Base-by-base conservation (phyloP, 2,329 filamentous ascomycete species). In the Fusarium staphyleae region DNA sequence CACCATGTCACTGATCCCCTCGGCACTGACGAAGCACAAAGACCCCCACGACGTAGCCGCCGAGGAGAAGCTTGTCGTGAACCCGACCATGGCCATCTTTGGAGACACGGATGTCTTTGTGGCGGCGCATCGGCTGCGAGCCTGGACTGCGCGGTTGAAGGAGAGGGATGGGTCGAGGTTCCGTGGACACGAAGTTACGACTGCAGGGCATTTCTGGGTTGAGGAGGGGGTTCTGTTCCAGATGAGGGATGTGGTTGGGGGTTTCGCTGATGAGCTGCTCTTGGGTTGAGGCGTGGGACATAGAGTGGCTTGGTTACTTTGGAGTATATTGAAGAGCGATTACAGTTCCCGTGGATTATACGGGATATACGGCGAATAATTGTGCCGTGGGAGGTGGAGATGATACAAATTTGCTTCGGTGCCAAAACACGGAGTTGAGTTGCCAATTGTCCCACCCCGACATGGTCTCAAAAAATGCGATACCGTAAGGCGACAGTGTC, bases 31-130 rank as follows among this genome's bases (percentile, higher is more conserved):
- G 39, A 66, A 55, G 55, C 42, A 60, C 32, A 63, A 63, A 54
- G 62, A 67, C 55, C 51, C 61, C 3, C 58, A 62, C 1, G 63
- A 63, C 1, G 48, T 68, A 45, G 70, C 59, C 1, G 77, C 78
- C 2, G 82, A 87, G 49, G 72, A 75, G 44, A 86, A 88, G 66
- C 75, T 90, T 41, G 73, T 83, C 1, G 70, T 74, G 2, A 80
- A 87, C 64, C 78, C 80, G 1, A 88, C 88, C 0, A 70, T 96
- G 28, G 86, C 85, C 0, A 72, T 96, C 0, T 96, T 87, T 67
- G 93, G 93, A 1, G 84, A 87, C 43, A 78, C 82, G 4, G 93
- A 98, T 70, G 74, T 81, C 0, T 96, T 97, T 60, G 87, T 90
- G 1, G 82, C 86, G 1, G 77, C 77, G 3, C 81, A 79, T 52